phyloP scores from a whole-genome alignment of 202 grass and related monocot genomes.

The Zoysia matrella region DNA sequence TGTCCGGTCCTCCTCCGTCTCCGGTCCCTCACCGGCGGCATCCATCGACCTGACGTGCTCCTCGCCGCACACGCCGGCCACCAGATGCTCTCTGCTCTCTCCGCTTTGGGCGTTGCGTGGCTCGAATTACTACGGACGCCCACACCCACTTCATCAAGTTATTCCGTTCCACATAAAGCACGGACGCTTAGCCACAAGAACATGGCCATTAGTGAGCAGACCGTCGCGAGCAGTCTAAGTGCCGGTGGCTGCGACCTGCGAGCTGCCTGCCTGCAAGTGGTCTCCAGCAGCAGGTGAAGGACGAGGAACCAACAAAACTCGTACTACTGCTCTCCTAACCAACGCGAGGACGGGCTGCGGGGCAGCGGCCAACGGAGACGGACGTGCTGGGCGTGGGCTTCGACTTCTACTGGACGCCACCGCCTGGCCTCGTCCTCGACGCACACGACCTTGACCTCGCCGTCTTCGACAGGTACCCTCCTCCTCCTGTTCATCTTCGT shows the following conservation, averaged over 20 bases:
- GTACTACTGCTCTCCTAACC: no score
- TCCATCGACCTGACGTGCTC: no score
- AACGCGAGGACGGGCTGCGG: no score
- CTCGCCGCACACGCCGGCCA: background rate
- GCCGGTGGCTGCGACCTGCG: background rate
- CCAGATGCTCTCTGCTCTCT: background rate
- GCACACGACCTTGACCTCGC: constrained; percentile 45
- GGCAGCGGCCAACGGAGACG: constrained; percentile 22
- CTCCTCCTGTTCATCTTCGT: background rate
- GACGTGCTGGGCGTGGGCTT: constrained; percentile 27
- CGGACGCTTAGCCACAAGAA: background rate
- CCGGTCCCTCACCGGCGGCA: no score
- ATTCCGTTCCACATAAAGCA: background rate
- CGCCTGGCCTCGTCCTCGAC: constrained; percentile 43
- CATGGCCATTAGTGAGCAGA: background rate
- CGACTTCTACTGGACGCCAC: constrained; percentile 51
- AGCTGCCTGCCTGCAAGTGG: no score
- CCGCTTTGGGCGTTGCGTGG: background rate
- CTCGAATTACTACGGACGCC: background rate
- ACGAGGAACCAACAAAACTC: no score
- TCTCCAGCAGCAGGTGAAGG: no score
- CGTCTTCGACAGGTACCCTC: constrained; percentile 44
- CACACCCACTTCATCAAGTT: no score
- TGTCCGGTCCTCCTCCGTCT: background rate
- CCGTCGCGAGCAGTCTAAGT: no score